Base-by-base conservation (phyloP, 139 green algal genomes). In the Chlorella sp. region DNA sequence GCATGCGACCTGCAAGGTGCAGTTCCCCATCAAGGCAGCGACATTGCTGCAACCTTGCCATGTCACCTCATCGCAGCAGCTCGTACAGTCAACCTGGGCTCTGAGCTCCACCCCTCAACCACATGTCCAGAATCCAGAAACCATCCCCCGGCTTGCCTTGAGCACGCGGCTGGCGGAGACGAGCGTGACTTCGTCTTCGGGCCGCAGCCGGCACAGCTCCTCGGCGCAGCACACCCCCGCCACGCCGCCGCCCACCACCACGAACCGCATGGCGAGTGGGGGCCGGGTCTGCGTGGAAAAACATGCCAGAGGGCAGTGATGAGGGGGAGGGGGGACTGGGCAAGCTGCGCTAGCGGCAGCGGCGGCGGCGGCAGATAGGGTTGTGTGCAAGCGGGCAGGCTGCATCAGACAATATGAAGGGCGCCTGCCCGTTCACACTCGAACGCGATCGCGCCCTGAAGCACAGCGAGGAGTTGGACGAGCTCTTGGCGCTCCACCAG, bases 161-260 rank as follows among this genome's bases (percentile, higher is more conserved):
- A 96, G 73, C 0, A 90, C 77, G 8, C 48, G 72, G 34, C 86
- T 87, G 11, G 87, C 87, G 3, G 94, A 91, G 2, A 97, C 86
- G 1, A 97, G 72, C 22, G 64, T 86, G 36, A 96, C 72, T 26
- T 84, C 26, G 48, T 90, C 83, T 0, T 90, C 26, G 5, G 78
- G 86, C 14, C 48, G 73, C 2, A 94, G 80, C 34, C 91, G 86
- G 73, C 88, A 91, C 5, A 98, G 88, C 84, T 96, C 92, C 58
- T 96, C 89, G 1, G 89, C 93, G 84, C 94, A 97, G 81, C 90
- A 95, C 11, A 96, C 90, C 24, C 95, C 95, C 28, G 93, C 94
- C 40, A 98, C 92, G 46, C 95, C 95, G 1, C 92, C 94, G 8
- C 95, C 95, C 19, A 98, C 46, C 0, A 98, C 91, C 0, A 98